Conservation (phyloP, 306 rosid genomes). For the Hippophae rhamnoides region DNA sequence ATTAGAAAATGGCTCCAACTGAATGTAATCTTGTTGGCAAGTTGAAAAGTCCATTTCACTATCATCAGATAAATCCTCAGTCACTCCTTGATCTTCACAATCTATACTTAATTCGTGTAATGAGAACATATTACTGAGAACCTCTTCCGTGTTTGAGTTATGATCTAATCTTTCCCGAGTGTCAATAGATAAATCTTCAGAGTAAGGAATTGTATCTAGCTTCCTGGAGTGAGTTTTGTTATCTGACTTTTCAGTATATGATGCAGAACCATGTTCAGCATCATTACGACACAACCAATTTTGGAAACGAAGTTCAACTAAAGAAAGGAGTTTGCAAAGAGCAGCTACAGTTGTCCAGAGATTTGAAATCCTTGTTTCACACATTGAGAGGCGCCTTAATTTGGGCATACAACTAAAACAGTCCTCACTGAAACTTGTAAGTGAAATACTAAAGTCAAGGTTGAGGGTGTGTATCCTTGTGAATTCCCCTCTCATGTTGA, state of each 20-base stretch:
- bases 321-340: conserved; percentile 66
- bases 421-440: conserved; percentile 54
- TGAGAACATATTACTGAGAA: conserved; percentile 34
- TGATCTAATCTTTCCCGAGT: conserved; percentile 27
- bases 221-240: conserved; percentile 25
- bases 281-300: conserved; percentile 52
- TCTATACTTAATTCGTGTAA: conserved; percentile 30
- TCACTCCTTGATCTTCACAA: conserved; percentile 43
- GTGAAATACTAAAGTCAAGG: conserved; percentile 66
- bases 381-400: conserved; percentile 62
- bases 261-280: conserved; percentile 31
- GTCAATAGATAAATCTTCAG: conserved; percentile 24
- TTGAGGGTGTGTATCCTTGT: conserved; percentile 52
- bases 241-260: conserved; percentile 38
- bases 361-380: conserved; percentile 70
- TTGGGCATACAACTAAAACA: conserved; percentile 78
- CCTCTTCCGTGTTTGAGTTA: conserved; percentile 32
- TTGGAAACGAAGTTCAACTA: conserved; percentile 73
- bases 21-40: conserved; percentile 32
- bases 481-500: conserved; percentile 65
- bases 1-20: conserved; percentile 22
- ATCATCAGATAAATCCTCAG: conserved; percentile 59
- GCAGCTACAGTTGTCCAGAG: conserved; percentile 81
- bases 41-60: conserved; percentile 39
- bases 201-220: conserved; percentile 28